These are phyloP conservation scores for Harringtonia lauricola DNA, from an alignment of 2,329 filamentous ascomycete genomes.

Conservation along the genomic window DNA sequence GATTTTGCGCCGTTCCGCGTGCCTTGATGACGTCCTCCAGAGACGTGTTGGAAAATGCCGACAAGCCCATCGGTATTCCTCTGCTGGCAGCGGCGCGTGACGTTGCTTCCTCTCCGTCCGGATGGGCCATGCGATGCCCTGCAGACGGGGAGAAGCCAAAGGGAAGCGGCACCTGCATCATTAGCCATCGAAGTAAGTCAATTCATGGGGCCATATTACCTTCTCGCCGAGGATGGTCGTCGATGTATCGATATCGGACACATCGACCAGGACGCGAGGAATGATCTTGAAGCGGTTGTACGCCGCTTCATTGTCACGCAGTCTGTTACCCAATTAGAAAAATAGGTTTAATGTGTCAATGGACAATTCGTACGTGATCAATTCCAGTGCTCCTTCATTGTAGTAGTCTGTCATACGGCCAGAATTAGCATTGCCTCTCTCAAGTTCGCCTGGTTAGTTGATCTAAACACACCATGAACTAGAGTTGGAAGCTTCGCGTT, in stretches of 20 bases:
- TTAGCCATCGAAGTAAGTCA: background rate
- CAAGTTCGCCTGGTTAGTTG: background rate
- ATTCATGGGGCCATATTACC: background rate
- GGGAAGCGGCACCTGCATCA: slow-evolving; percentile 24
- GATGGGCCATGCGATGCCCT: slow-evolving; percentile 39
- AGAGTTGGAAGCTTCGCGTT: background rate
- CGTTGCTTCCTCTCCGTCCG: slow-evolving; percentile 38
- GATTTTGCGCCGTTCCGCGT: slow-evolving; percentile 19
- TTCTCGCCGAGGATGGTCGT: slow-evolving; percentile 31
- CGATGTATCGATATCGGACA: slow-evolving; percentile 23
- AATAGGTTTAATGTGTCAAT: background rate
- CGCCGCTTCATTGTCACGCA: slow-evolving; percentile 40
- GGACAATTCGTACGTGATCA: slow-evolving; percentile 26
- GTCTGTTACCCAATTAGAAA: slow-evolving; percentile 10
- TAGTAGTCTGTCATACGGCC: slow-evolving; percentile 32
- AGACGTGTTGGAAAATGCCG: slow-evolving; percentile 31
- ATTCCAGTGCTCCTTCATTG: slow-evolving; percentile 44
- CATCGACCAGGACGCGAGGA: slow-evolving; percentile 30
- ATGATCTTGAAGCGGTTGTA: slow-evolving; percentile 38
- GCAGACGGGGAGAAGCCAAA: slow-evolving; percentile 42
- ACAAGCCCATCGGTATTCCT: slow-evolving; percentile 34
- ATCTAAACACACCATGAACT: background rate
- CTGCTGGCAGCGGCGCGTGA: slow-evolving; percentile 31
- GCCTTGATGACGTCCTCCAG: slow-evolving; percentile 33
- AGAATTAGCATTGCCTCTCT: background rate